Percentiles rank a stretch among this genome's conserved stretches.
phyloP scores from a whole-genome alignment of 140 eudicot genomes.

The Ambrosia hybrid region DNA sequence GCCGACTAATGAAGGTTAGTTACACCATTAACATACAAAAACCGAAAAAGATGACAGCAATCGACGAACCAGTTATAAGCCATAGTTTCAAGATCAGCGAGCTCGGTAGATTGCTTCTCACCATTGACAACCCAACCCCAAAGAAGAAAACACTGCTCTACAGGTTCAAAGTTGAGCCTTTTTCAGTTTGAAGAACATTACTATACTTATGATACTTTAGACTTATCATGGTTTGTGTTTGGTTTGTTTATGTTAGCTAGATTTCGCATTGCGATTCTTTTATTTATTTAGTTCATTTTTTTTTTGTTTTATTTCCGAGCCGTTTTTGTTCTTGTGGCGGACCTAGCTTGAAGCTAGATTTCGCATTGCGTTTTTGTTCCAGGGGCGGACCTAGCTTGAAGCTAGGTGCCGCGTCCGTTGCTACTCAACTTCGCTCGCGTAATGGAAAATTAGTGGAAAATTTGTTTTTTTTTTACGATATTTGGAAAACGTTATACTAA shows the following conservation, averaged over 20 bases:
- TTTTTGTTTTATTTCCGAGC: not conserved
- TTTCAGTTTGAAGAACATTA: conserved; percentile 30
- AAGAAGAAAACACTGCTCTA: conserved; percentile 65
- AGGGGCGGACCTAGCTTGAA: no score
- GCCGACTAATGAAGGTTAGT: conserved; percentile 53
- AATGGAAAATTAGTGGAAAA: no score
- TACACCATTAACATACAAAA: conserved; percentile 56
- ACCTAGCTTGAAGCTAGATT: no score
- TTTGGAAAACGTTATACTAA: no score
- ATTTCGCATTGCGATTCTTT: conserved; percentile 17
- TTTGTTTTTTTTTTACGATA: no score
- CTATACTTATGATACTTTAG: not conserved
- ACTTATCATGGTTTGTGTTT: conserved; percentile 15
- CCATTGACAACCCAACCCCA: conserved; percentile 64
- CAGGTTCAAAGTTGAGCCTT: conserved; percentile 67
- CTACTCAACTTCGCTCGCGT: no score
- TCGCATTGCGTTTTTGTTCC: conserved; percentile 19
- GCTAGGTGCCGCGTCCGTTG: no score
- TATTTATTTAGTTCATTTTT: not conserved
- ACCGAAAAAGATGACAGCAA: conserved; percentile 49
- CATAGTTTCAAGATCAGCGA: conserved; percentile 51
- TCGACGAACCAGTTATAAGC: conserved; percentile 60
- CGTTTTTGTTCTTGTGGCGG: conserved; percentile 9
- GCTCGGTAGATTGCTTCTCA: conserved; percentile 62
- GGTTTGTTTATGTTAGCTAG: conserved; percentile 26